These are phyloP conservation scores for Yarrowia galli DNA, from an alignment of 1,139 yeast genomes.

Conservation along the genomic window DNA sequence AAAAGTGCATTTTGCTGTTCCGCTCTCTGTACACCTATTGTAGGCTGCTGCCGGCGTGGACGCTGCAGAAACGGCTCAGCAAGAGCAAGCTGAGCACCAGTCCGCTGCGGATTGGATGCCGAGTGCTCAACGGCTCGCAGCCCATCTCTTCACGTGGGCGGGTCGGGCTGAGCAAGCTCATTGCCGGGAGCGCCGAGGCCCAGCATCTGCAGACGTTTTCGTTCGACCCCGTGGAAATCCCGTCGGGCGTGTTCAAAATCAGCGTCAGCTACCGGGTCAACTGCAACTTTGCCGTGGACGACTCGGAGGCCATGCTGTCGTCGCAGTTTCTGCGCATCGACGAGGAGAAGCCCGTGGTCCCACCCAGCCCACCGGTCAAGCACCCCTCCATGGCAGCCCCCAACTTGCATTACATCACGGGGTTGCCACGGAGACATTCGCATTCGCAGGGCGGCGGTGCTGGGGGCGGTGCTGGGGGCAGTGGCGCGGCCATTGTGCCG, in stretches of 20 bases:
- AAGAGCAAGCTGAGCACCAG: slow-evolving; percentile 53
- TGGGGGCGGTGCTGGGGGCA: slow-evolving; percentile 13
- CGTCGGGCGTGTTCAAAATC: slow-evolving; percentile 73
- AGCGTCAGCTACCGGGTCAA: slow-evolving; percentile 82
- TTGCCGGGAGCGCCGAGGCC: slow-evolving; percentile 55
- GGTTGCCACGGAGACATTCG: slow-evolving; percentile 34
- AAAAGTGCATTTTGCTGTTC: slow-evolving; percentile 74
- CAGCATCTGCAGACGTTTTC: slow-evolving; percentile 56
- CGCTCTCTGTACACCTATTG: slow-evolving; percentile 74
- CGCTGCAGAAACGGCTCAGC: slow-evolving; percentile 56
- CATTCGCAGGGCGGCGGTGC: slow-evolving; percentile 5
- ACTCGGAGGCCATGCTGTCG: slow-evolving; percentile 69
- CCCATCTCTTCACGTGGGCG: slow-evolving; percentile 84
- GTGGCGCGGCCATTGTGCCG: slow-evolving; percentile 27
- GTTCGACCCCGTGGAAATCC: slow-evolving; percentile 74
- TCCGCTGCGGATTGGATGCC: slow-evolving; percentile 60
- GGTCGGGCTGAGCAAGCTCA: slow-evolving; percentile 65
- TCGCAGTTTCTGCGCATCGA: slow-evolving; percentile 64
- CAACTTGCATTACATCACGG: slow-evolving; percentile 40
- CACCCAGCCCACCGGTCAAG: slow-evolving; percentile 38
- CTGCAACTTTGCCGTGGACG: slow-evolving; percentile 69
- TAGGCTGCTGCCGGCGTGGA: slow-evolving; percentile 75
- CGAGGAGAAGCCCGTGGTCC: slow-evolving; percentile 42
- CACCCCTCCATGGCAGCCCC: slow-evolving; percentile 40
- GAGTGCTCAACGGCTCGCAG: slow-evolving; percentile 76